Evolutionary conservation across 2,329 filamentous ascomycete genomes (phyloP), one percentile per base, ranked within the genome.

Genomic region (Colletotrichum cordylinicola): DNA sequence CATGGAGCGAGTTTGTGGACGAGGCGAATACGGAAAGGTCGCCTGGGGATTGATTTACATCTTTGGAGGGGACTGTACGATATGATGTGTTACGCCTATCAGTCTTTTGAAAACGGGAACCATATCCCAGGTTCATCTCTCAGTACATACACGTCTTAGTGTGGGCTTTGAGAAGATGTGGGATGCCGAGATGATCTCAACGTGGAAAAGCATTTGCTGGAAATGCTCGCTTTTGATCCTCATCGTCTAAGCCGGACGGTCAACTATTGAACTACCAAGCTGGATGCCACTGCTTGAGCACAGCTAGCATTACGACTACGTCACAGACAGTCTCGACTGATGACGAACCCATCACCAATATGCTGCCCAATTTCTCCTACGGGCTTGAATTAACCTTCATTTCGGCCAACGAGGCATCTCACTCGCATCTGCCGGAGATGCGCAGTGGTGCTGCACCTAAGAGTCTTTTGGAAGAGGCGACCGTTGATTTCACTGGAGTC

Each of bases 1-100:
- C 83, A 13, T 88, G 87, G 87, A 86, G 85, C 75, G 86, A 88
- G 35, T 88, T 88, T 76, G 81, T 87, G 55, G 80, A 81, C 39
- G 87, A 88, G 67, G 84, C 86, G 6, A 82, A 83, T 55, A 81
- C 82, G 58, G 82, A 85, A 35, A 76, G 75, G 70, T 84, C 82
- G 64, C 82, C 82, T 6, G 78, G 52, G 10, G 81, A 78, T 9
- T 18, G 80, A 74, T 70, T 33, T 16, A 33, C 8, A 21, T 77
- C 12, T 10, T 55, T n/a, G 31, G 29, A 31, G 43, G 35, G 18
- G 24, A 31, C 24, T 55, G 65, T 29, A 69, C 8, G 65, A 64
- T 35, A 37, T 71, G 43, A 62, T 29, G 18, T 67, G 21, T 65
- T 15, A 66, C 67, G 48, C 67, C 67, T 29, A 60, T 71, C 48